Base-by-base conservation (phyloP, 164 flowering plant genomes). In the Tinospora cordifolia region DNA sequence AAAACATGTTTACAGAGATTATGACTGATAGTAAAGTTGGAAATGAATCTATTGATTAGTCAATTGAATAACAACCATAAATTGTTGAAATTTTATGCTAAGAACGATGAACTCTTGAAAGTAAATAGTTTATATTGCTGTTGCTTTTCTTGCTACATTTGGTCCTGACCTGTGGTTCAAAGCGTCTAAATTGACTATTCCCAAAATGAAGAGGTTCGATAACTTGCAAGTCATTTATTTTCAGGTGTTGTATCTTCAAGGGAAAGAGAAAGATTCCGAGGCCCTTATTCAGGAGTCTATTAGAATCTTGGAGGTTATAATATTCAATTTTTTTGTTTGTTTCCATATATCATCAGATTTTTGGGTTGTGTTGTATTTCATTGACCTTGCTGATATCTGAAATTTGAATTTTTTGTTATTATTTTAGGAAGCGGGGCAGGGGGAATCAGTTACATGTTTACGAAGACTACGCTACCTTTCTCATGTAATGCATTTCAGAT, bases 201-300 rank as follows among this genome's bases (percentile, higher is more conserved):
- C 9, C 46, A 41, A 4, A 12, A 11, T 41, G 46, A 8, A 41
- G 46, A 41, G 46, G 8, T 22, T 51, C n/a, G 59, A 51, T 17
- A 51, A n/a, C 59, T 2, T 51, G 59, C 59, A 51, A n/a, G 19
- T n/a, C 24, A 11, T 63, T 24, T 2, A 47, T 36, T 63, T 69
- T 8, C 77, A 92, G 96, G 98, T 93, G 64, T 75, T 89, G 19
- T 70, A 87, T 83, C 90, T 90, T 67, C 92, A 75, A 76, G 97
- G 95, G 72, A 85, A 86, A 58, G 86, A 72, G 64, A 84, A 83
- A 68, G 98, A 89, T 76, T 70, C 97, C 34, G 90, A 79, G 78
- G 84, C 79, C 36, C 87, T 93, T 66, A 77, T 93, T 68, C 71
- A 69, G 71, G 90, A 89, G 75, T 93, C 97, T 72, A 84, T 93